These are phyloP conservation scores for Akanthomyces dipterigenus DNA, from an alignment of 2,329 filamentous ascomycete genomes.

Conservation along the genomic window DNA sequence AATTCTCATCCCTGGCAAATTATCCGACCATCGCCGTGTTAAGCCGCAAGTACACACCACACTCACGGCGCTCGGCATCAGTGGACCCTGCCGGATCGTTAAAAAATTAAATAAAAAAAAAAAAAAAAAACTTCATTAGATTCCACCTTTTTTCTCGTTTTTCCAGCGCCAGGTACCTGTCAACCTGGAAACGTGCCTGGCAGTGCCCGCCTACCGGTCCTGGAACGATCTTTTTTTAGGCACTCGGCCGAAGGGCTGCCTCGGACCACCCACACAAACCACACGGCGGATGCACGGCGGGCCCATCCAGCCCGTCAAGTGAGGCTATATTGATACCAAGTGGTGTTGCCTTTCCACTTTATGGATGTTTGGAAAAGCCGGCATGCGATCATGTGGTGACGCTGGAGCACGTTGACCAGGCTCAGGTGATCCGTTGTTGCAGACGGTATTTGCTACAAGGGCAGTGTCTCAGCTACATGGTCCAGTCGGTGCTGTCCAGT, in stretches of 20 bases:
- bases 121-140: neutral
- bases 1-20: neutral
- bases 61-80: neutral
- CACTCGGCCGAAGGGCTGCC: conserved; percentile 2
- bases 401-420: neutral
- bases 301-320: neutral
- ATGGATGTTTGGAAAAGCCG: neutral
- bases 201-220: too few species aligned
- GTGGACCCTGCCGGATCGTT: neutral
- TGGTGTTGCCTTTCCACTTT: conserved; percentile 1
- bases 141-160: neutral
- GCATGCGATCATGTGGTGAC: neutral
- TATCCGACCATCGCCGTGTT: conserved; percentile 10
- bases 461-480: too few species aligned
- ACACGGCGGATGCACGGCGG: neutral
- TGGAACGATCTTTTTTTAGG: neutral
- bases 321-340: neutral
- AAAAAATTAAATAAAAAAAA: neutral
- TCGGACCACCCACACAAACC: neutral
- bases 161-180: neutral
- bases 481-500: too few species aligned
- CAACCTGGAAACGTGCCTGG: neutral
- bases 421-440: too few species aligned
- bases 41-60: conserved; percentile 6
- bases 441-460: too few species aligned